A percentile compares a stretch with the other conserved stretches of the same genome.
Evolutionary conservation across 1,284 basidiomycete species (phyloP).

Genomic region (Athelia psychrophila): DNA sequence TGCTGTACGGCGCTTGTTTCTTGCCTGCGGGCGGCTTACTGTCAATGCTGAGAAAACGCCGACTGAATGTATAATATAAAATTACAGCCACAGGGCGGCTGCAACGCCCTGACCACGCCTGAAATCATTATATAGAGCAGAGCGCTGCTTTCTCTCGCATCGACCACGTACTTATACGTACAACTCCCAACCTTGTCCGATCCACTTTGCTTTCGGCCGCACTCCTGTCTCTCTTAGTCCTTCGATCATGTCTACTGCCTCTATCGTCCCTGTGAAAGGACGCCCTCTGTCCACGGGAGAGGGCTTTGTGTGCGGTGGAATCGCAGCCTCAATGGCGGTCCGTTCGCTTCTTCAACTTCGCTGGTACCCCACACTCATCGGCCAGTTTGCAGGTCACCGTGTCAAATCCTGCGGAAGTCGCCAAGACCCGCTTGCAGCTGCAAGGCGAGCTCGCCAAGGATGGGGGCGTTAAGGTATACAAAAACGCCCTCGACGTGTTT

Average conservation of each 20-base stretch:
- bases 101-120: no score
- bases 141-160: no score
- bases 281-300: slow-evolving; percentile 62
- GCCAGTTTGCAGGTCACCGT: slow-evolving; percentile 61
- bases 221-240: no score
- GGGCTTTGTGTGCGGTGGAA: slow-evolving; percentile 82
- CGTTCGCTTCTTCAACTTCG: slow-evolving; percentile 16
- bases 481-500: slow-evolving; percentile 84
- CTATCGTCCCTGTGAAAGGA: slow-evolving; percentile 1
- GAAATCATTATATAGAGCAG: no score
- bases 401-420: slow-evolving; percentile 87
- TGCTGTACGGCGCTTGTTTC: no score
- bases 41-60: no score
- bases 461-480: slow-evolving; percentile 80
- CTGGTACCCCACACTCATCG: slow-evolving; percentile 4
- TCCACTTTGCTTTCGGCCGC: no score
- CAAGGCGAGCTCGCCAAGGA: slow-evolving; percentile 88
- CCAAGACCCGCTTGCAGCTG: slow-evolving; percentile 91
- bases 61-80: no score
- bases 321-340: slow-evolving; percentile 88
- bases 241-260: background rate
- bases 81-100: no score
- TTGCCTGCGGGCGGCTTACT: no score
- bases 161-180: no score
- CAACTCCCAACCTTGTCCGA: no score